These are phyloP conservation scores for Toxicodendron radicans DNA, from an alignment of 345 rosid species.

Conservation along the genomic window DNA sequence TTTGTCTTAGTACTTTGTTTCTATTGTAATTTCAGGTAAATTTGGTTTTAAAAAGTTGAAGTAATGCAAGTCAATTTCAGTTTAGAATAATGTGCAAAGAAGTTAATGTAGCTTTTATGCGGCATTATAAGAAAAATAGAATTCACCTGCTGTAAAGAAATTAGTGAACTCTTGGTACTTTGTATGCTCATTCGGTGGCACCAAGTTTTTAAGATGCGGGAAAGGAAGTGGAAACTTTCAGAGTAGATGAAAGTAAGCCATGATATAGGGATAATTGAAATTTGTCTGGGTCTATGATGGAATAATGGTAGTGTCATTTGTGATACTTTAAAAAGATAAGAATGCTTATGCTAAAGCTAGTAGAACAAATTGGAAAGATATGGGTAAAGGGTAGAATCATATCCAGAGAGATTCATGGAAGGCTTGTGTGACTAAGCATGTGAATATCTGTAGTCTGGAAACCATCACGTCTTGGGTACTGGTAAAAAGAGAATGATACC, in stretches of 20 bases:
- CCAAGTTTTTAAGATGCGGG: background rate
- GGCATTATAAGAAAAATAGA: too few species aligned
- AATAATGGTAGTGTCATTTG: background rate
- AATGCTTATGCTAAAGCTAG: background rate
- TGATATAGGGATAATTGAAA: background rate
- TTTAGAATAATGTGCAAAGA: background rate
- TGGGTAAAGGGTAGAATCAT: background rate
- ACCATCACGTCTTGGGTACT: background rate
- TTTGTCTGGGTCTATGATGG: background rate
- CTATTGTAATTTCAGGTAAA: background rate
- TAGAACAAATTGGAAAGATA: background rate
- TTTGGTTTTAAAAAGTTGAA: background rate
- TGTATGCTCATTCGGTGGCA: too few species aligned
- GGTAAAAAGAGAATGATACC: background rate
- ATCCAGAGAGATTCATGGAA: too few species aligned
- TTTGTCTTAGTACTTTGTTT: background rate
- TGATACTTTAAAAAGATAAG: background rate
- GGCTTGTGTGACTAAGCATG: background rate
- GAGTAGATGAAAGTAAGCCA: too few species aligned
- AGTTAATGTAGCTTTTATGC: too few species aligned
- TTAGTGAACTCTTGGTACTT: too few species aligned
- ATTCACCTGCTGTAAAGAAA: too few species aligned
- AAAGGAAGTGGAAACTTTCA: background rate
- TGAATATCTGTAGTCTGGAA: background rate
- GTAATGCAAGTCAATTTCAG: background rate